Evolutionary conservation across 495 filamentous ascomycete species (phyloP).

Genomic region (Tuber microsphaerosporum): DNA sequence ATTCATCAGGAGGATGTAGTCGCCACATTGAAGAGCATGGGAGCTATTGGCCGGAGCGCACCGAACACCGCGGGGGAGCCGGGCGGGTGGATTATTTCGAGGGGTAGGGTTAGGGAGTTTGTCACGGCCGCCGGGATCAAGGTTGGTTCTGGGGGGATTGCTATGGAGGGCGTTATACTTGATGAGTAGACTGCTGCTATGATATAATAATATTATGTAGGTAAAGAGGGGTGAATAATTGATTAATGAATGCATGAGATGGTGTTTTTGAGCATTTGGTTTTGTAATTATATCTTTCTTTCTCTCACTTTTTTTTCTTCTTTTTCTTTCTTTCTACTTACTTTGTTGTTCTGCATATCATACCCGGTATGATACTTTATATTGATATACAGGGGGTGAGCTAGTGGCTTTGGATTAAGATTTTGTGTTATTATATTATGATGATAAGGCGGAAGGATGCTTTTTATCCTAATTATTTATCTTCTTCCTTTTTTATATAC

Average conservation of each 20-base stretch:
- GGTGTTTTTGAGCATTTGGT: not conserved
- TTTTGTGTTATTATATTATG: too few species aligned
- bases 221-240: not conserved
- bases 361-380: too few species aligned
- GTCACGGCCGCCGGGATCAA: not conserved
- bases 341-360: not conserved
- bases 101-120: not conserved
- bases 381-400: too few species aligned
- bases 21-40: constrained; percentile 28
- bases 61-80: not conserved
- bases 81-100: not conserved
- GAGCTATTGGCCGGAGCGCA: constrained; percentile 20
- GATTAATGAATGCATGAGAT: not conserved
- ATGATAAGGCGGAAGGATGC: too few species aligned
- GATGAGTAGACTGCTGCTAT: not conserved
- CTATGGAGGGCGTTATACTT: not conserved
- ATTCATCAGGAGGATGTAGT: constrained; percentile 37
- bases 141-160: not conserved
- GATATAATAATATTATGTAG: not conserved
- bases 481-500: too few species aligned
- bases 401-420: too few species aligned
- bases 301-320: not conserved
- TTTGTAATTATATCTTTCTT: not conserved
- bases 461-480: too few species aligned
- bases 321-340: not conserved